Percentiles rank a stretch among this genome's conserved stretches.
phyloP scores from a whole-genome alignment of 2,329 filamentous ascomycete genomes.

The Phaeosphaeriaceae sp. region DNA sequence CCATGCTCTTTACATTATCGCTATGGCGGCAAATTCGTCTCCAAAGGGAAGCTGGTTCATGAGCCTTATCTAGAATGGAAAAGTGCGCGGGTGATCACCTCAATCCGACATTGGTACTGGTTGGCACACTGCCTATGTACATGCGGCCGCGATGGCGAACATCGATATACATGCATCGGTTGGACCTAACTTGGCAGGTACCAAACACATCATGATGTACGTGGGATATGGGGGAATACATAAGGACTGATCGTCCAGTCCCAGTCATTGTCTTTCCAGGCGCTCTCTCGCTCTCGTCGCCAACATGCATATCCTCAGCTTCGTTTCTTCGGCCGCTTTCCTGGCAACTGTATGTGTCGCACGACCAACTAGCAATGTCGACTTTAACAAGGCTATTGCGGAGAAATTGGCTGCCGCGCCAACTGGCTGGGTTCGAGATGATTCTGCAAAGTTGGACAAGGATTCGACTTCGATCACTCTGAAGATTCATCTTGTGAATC shows the following conservation, averaged over 20 bases:
- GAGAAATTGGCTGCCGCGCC: conserved; percentile 21
- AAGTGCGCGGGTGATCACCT: conserved; percentile 1
- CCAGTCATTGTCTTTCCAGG: background rate
- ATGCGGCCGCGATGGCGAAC: background rate
- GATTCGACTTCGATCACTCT: conserved; percentile 21
- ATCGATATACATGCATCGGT: background rate
- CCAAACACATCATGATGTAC: background rate
- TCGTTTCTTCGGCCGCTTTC: background rate
- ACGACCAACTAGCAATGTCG: conserved; percentile 20
- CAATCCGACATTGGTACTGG: conserved; percentile 1
- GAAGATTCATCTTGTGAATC: conserved; percentile 28
- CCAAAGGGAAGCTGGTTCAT: conserved; percentile 9
- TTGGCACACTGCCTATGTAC: background rate
- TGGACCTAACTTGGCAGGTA: conserved; percentile 10
- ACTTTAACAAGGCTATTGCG: conserved; percentile 9
- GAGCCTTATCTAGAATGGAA: background rate
- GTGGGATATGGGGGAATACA: background rate
- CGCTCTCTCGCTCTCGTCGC: conserved; percentile 5
- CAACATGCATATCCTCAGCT: conserved; percentile 1
- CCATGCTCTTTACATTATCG: conserved; percentile 4
- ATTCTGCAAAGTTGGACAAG: conserved; percentile 17
- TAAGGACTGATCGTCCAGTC: conserved; percentile 1
- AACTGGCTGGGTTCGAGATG: conserved; percentile 20
- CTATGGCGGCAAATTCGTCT: conserved; percentile 5
- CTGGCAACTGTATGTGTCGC: conserved; percentile 7